A percentile compares a stretch with the other conserved stretches of the same genome.
These are phyloP conservation scores for Stentor roeselii DNA, from an alignment of 73 alveolate species.

Conservation along the genomic window DNA sequence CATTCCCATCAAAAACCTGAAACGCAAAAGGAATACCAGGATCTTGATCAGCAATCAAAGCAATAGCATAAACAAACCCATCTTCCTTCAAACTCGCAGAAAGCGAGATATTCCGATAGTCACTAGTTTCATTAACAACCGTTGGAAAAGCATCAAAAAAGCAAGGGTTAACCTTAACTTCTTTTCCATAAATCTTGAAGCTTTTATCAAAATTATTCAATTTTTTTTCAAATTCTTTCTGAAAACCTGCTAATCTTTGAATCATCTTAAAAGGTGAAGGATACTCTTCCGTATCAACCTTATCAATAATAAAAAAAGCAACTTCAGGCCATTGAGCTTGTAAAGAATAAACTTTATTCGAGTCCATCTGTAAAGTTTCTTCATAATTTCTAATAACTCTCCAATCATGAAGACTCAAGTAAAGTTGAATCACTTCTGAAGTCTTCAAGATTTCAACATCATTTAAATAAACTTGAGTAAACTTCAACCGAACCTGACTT, in stretches of 20 bases:
- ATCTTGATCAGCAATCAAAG: neutral
- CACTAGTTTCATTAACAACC: neutral
- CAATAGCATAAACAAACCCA: constrained; percentile 27
- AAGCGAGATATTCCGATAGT: neutral
- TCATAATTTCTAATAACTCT: neutral
- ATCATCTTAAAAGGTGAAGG: constrained; percentile 6
- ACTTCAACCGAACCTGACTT: constrained; percentile 12
- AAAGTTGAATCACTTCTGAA: neutral
- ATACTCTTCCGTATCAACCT: constrained; percentile 13
- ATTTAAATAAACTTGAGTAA: neutral
- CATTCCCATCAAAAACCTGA: constrained; percentile 26
- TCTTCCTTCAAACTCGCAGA: neutral
- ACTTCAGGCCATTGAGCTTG: neutral
- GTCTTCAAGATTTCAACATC: neutral
- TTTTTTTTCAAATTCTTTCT: neutral
- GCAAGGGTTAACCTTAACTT: constrained; percentile 11
- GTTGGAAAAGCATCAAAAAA: neutral
- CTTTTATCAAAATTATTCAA: constrained; percentile 7
- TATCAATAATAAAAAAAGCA: constrained; percentile 6
- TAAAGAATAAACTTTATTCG: neutral
- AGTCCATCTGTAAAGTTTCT: neutral
- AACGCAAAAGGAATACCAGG: constrained; percentile 11
- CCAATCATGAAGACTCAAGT: constrained; percentile 27
- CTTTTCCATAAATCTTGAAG: neutral
- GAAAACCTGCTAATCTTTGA: neutral